Percentiles rank a stretch among this genome's conserved stretches.
Conservation (phyloP, 768 basidiomycete genomes). For the Phlebiopsis gigantea region DNA sequence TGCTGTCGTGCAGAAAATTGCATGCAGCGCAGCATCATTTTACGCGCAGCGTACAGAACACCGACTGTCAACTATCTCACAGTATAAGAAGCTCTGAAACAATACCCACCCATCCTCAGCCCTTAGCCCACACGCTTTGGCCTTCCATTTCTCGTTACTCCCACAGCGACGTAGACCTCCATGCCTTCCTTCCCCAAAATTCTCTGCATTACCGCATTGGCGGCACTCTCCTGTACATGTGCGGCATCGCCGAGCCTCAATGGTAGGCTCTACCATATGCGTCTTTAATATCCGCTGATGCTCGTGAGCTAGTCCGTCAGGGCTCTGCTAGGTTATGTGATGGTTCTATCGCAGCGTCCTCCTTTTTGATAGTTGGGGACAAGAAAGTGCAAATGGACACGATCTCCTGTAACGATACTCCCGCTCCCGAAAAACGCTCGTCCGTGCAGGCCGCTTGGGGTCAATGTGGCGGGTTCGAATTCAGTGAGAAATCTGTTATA, state of each 20-base stretch:
- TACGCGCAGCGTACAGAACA: too few relatives aligned
- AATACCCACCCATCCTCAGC: background rate
- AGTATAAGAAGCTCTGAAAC: background rate
- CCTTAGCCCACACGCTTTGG: background rate
- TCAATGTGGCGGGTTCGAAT: background rate
- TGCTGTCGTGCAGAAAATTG: background rate
- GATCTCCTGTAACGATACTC: background rate
- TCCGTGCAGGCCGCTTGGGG: background rate
- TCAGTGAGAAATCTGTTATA: background rate
- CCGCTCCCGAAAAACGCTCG: background rate
- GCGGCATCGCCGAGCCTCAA: background rate
- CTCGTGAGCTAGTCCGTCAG: background rate
- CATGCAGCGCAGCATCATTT: background rate
- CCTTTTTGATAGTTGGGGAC: background rate
- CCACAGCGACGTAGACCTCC: background rate
- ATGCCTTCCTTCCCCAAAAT: background rate
- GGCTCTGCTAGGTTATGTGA: background rate
- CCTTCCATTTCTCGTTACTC: background rate
- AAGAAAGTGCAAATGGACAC: background rate
- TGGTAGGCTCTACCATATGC: background rate
- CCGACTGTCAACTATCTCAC: too few relatives aligned
- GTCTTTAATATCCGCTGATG: background rate
- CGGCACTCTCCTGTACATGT: background rate
- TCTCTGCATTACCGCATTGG: background rate
- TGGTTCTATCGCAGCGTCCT: background rate